Evolutionary conservation across 805 yeast species (phyloP).

Genomic region (Starmerella sirachaensis): DNA sequence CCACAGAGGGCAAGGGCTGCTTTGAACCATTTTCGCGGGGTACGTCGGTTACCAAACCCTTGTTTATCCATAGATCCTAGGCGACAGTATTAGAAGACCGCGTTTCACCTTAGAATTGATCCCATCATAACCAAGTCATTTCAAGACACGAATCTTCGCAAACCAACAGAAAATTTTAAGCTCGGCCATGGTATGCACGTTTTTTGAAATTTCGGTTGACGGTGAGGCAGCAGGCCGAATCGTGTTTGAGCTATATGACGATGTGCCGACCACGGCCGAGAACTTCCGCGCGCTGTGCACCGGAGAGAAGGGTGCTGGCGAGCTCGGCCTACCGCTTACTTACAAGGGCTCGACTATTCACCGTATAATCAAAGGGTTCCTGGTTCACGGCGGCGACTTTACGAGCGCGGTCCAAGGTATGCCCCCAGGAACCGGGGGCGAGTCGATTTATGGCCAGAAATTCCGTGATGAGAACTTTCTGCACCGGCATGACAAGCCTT

Average conservation of each 20-base stretch:
- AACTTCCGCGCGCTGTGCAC: constrained; percentile 81
- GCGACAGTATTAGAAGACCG: no score
- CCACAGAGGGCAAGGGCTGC: no score
- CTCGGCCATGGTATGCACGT: neutral
- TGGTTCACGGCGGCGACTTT: constrained; percentile 94
- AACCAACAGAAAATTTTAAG: neutral
- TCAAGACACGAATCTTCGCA: neutral
- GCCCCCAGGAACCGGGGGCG: constrained; percentile 59
- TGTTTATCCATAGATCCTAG: no score
- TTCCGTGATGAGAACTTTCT: constrained; percentile 84
- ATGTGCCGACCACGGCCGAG: constrained; percentile 80
- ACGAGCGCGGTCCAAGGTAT: constrained; percentile 35
- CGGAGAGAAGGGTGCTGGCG: constrained; percentile 66
- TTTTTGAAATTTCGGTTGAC: constrained; percentile 35
- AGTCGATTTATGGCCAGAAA: constrained; percentile 69
- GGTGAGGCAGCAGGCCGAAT: constrained; percentile 60
- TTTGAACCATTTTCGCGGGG: no score
- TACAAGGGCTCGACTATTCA: constrained; percentile 81
- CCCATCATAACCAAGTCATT: no score
- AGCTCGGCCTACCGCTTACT: constrained; percentile 49
- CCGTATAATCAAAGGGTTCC: constrained; percentile 71
- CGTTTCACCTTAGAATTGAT: no score
- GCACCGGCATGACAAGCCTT: constrained; percentile 68
- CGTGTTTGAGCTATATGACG: constrained; percentile 53
- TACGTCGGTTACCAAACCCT: no score